Evolutionary conservation across 805 yeast species (phyloP).

Genomic region (Ogataea pilisensis): DNA sequence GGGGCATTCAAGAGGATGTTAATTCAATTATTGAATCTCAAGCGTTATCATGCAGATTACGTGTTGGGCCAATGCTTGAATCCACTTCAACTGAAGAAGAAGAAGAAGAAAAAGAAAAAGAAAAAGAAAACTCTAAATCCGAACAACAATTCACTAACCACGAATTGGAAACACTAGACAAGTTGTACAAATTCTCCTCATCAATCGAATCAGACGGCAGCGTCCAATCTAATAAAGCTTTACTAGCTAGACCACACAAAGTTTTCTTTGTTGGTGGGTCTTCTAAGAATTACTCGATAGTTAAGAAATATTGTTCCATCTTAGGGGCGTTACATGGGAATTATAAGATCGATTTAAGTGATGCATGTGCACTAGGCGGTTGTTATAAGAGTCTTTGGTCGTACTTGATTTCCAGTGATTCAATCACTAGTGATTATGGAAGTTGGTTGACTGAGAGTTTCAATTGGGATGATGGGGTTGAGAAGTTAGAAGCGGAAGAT

Average conservation of each 20-base stretch:
- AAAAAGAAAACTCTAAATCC: not conserved
- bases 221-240: constrained; percentile 38
- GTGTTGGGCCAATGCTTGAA: constrained; percentile 75
- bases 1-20: constrained; percentile 63
- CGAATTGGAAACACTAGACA: constrained; percentile 20
- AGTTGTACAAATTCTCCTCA: constrained; percentile 27
- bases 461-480: constrained; percentile 44
- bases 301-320: constrained; percentile 63
- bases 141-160: constrained; percentile 1
- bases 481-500: constrained; percentile 35
- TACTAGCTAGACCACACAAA: constrained; percentile 56
- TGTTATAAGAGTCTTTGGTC: constrained; percentile 85
- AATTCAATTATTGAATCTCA: constrained; percentile 80
- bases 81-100: too few species aligned
- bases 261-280: constrained; percentile 88
- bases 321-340: constrained; percentile 65
- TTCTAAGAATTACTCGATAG: constrained; percentile 65
- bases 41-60: constrained; percentile 74
- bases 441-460: constrained; percentile 44
- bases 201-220: constrained; percentile 47
- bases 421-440: constrained; percentile 32
- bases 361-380: constrained; percentile 92
- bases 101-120: too few species aligned
- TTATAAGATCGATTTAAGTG: constrained; percentile 69
- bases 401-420: constrained; percentile 30